Evolutionary conservation across 768 basidiomycete genomes (phyloP), one percentile per base, ranked within the genome.

Genomic region (Favolaschia claudopus): DNA sequence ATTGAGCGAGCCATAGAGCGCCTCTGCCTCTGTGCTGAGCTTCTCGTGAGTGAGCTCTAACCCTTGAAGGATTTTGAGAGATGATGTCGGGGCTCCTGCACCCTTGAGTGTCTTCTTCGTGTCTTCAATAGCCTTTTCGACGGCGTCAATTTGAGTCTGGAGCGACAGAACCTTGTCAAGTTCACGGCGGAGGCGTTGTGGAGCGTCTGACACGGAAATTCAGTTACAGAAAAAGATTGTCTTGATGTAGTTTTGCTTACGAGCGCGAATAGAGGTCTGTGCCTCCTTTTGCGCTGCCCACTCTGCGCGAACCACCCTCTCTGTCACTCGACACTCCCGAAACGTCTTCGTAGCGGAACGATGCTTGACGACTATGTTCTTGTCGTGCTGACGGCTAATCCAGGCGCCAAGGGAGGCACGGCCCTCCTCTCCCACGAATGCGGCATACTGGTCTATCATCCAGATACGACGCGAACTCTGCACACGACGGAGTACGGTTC

Each of bases 261-360:
- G 62, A 2, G 68, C 40, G 2, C 59, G 57, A 7, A 72, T 12
- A 0, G 74, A 74, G 4, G 70, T 59, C 55, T 80, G 76, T 0
- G 71, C 64, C 6, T 39, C 55, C 45, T 65, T 63, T 55, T 81
- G 79, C 1, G 60, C 31, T 1, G 53, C 58, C 79, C 79, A 80
- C 43, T 79, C 66, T 6, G 52, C 13, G 0, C 67, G 52, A 0
- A 80, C 62, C 1, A 74, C 67, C 2, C 28, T n/a, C 0, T 57
- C 22, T 0, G 60, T 2, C 5, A 72, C 33, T 0, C 62, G 65
- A 36, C 67, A 72, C 3, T 62, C 24, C 3, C 51, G 45, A 1
- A 79, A 57, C 1, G 43, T 29, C 10, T 58, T 45, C 1, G 42
- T 17, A 5, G 70, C 71, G 13, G 55, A 45, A 4, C 27, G 40